phyloP scores from a whole-genome alignment of 2,329 filamentous ascomycete genomes.

The Aspergillus unguis region DNA sequence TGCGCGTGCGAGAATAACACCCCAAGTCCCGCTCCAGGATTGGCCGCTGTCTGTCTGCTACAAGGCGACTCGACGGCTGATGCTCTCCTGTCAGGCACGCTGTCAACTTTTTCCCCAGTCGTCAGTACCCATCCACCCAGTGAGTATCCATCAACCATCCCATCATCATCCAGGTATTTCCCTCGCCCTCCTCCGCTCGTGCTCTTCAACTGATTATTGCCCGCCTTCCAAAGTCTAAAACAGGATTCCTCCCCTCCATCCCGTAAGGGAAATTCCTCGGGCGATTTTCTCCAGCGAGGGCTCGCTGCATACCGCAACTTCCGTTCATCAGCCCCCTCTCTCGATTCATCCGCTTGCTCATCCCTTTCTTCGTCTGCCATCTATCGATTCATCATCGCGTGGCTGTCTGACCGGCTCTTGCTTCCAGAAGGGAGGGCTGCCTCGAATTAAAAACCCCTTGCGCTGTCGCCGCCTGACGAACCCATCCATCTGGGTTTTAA shows the following conservation, averaged over 20 bases:
- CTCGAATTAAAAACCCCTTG: constrained; percentile 20
- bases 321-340: constrained; percentile 14
- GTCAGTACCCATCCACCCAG: background rate
- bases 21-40: constrained; percentile 19
- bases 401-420: constrained; percentile 18
- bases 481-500: constrained; percentile 18
- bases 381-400: constrained; percentile 20
- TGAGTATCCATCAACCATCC: background rate
- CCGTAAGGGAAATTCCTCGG: constrained; percentile 23
- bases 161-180: constrained; percentile 1
- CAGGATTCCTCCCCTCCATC: constrained; percentile 12
- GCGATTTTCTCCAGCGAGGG: constrained; percentile 19
- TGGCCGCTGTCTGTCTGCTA: constrained; percentile 4
- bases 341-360: constrained; percentile 11
- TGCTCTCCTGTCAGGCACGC: constrained; percentile 9
- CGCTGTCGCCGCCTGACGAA: constrained; percentile 14
- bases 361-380: constrained; percentile 20
- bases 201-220: constrained; percentile 4
- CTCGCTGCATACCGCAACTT: constrained; percentile 28
- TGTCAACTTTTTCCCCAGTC: constrained; percentile 9
- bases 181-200: constrained; percentile 5
- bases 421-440: constrained; percentile 11
- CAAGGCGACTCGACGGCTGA: constrained; percentile 2
- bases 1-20: constrained; percentile 22
- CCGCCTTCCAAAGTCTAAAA: constrained; percentile 8